A percentile compares a stretch with the other conserved stretches of the same genome.
Evolutionary conservation across 106 monocot species (phyloP).

Genomic region (Vanilla planifolia): DNA sequence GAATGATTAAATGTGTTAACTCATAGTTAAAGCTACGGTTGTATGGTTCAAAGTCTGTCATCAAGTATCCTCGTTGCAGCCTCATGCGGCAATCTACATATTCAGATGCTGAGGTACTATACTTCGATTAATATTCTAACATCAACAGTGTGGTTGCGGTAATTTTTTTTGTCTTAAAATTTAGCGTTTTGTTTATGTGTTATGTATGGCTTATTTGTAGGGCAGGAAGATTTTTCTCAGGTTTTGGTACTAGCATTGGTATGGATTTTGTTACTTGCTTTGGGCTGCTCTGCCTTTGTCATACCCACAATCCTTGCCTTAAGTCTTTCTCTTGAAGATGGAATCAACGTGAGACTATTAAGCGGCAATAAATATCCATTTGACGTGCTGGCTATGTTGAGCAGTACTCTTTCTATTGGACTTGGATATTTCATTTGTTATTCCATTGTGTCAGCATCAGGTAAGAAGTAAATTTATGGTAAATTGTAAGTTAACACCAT

Average conservation of each 20-base stretch:
- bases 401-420: constrained; percentile 39
- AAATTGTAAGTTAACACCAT: background rate
- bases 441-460: constrained; percentile 77
- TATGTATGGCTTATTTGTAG: constrained; percentile 69
- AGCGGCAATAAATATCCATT: constrained; percentile 32
- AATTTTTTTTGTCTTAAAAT: constrained; percentile 5
- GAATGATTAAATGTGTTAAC: background rate
- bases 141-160: background rate
- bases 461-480: constrained; percentile 27
- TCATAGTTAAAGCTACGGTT: constrained; percentile 76
- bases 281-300: constrained; percentile 46
- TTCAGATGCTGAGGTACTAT: constrained; percentile 92
- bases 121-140: background rate
- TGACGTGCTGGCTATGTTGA: constrained; percentile 33
- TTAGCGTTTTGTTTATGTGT: constrained; percentile 23
- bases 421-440: constrained; percentile 65
- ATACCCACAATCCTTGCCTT: constrained; percentile 43
- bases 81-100: constrained; percentile 75
- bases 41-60: constrained; percentile 85
- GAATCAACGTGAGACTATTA: constrained; percentile 24
- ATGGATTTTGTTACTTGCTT: constrained; percentile 63
- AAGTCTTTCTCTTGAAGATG: constrained; percentile 27
- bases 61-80: constrained; percentile 96
- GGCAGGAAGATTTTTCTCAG: constrained; percentile 97
- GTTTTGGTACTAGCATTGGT: constrained; percentile 75